These are phyloP conservation scores for Erucastrum elatum DNA, from an alignment of 345 rosid species.

Conservation along the genomic window DNA sequence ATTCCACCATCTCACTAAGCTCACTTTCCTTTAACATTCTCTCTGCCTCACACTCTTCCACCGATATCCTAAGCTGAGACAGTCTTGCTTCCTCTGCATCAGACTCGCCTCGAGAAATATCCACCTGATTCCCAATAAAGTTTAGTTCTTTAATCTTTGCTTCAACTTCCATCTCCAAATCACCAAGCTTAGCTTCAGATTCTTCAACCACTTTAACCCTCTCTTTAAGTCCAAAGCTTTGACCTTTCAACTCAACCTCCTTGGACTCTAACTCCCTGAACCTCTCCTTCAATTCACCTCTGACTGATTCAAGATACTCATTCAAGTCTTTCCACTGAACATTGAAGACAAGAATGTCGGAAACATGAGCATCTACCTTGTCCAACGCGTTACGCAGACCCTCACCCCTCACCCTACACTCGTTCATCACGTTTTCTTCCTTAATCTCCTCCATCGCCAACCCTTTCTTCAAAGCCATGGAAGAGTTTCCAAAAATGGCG, in stretches of 20 bases:
- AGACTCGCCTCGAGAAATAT: background rate
- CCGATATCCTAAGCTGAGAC: background rate
- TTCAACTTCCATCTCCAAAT: slow-evolving; percentile 15
- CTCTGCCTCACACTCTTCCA: slow-evolving; percentile 22
- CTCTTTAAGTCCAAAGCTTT: slow-evolving; percentile 6
- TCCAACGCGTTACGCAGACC: slow-evolving; percentile 16
- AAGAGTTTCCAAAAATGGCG: background rate
- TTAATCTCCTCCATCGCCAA: slow-evolving; percentile 13
- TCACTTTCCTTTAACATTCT: background rate
- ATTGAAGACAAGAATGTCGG: slow-evolving; percentile 13
- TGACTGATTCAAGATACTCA: background rate
- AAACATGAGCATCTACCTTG: background rate
- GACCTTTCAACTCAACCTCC: slow-evolving; percentile 10
- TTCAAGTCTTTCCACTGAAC: slow-evolving; percentile 28
- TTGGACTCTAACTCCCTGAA: background rate
- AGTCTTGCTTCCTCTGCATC: slow-evolving; percentile 16
- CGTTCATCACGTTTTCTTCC: slow-evolving; percentile 17
- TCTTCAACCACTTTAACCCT: slow-evolving; percentile 28
- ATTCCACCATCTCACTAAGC: background rate
- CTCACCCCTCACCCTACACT: slow-evolving; percentile 18
- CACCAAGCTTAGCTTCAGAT: slow-evolving; percentile 3
- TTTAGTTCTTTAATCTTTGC: background rate
- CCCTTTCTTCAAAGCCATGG: slow-evolving; percentile 29
- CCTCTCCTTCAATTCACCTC: background rate
- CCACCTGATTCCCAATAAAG: background rate